Conservation (phyloP, 2,329 filamentous ascomycete genomes). For the Cladosporium sp. region DNA sequence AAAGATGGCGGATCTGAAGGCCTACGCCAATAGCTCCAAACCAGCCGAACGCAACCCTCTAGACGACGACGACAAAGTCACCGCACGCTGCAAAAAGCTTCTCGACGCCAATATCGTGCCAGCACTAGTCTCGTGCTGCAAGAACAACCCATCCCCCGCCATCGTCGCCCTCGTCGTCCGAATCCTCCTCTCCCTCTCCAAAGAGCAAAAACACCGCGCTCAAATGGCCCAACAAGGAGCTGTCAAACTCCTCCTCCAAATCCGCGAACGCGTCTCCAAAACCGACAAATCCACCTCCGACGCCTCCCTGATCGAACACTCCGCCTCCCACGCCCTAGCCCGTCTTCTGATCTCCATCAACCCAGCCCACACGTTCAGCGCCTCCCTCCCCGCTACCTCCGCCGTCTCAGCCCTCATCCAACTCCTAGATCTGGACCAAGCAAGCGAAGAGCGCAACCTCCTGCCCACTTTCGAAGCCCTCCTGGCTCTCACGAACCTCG, state of each 20-base stretch:
- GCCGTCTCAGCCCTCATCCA: constrained; percentile 78
- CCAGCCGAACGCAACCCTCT: constrained; percentile 58
- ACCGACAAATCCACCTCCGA: constrained; percentile 34
- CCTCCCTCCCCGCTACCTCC: constrained; percentile 65
- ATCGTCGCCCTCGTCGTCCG: constrained; percentile 69
- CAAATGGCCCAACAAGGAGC: constrained; percentile 90
- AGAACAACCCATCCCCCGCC: constrained; percentile 50
- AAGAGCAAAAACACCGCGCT: constrained; percentile 68
- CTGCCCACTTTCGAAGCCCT: constrained; percentile 86
- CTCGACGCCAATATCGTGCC: constrained; percentile 76
- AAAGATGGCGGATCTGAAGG: constrained; percentile 85
- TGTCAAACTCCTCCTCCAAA: constrained; percentile 73
- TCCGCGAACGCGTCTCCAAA: constrained; percentile 59
- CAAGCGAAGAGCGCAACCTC: constrained; percentile 61
- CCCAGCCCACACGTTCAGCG: constrained; percentile 70
- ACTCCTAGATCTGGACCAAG: constrained; percentile 64
- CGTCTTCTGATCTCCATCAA: constrained; percentile 64
- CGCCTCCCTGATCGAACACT: constrained; percentile 27
- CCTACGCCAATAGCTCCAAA: constrained; percentile 84
- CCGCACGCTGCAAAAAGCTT: constrained; percentile 68
- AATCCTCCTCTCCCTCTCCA: constrained; percentile 73
- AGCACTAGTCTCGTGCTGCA: constrained; percentile 60
- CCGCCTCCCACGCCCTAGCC: constrained; percentile 33
- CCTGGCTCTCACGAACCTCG: constrained; percentile 90
- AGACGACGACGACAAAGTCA: constrained; percentile 72